phyloP scores from a whole-genome alignment of 179 eudicot species.

The Silene noctiflora region DNA sequence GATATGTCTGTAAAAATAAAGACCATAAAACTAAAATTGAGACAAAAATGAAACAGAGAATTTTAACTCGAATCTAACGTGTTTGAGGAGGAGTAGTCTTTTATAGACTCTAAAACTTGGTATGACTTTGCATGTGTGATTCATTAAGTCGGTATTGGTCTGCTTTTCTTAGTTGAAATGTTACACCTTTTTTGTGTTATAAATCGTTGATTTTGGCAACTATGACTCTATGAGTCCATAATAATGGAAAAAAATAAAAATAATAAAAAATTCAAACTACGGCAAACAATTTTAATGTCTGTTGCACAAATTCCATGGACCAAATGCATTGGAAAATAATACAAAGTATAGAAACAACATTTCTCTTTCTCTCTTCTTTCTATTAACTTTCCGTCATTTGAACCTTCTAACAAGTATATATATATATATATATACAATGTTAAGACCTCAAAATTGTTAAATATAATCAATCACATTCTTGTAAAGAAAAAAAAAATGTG shows the following conservation, averaged over 20 bases:
- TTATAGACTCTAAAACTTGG: too few species aligned
- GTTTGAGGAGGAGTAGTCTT: too few species aligned
- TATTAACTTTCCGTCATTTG: constrained; percentile 23
- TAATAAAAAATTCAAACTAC: not conserved
- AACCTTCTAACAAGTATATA: not conserved
- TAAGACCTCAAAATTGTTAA: not conserved
- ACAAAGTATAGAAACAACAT: constrained; percentile 18
- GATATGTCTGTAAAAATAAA: too few species aligned
- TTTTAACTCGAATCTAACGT: too few species aligned
- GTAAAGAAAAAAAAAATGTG: not conserved
- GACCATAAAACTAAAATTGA: too few species aligned
- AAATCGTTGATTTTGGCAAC: too few species aligned
- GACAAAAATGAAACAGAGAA: too few species aligned
- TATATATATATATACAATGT: not conserved
- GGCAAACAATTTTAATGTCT: not conserved
- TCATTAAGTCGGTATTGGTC: too few species aligned
- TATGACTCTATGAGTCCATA: not conserved
- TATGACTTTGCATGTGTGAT: too few species aligned
- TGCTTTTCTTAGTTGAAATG: too few species aligned
- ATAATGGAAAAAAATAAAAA: not conserved
- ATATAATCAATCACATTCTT: not conserved
- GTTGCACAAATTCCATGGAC: not conserved
- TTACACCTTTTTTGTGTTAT: too few species aligned
- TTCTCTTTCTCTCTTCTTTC: constrained; percentile 43
- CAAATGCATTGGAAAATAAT: not conserved